A percentile compares a stretch with the other conserved stretches of the same genome.
Conservation (phyloP, 2,329 filamentous ascomycete genomes). For the Triangularia setosa region DNA sequence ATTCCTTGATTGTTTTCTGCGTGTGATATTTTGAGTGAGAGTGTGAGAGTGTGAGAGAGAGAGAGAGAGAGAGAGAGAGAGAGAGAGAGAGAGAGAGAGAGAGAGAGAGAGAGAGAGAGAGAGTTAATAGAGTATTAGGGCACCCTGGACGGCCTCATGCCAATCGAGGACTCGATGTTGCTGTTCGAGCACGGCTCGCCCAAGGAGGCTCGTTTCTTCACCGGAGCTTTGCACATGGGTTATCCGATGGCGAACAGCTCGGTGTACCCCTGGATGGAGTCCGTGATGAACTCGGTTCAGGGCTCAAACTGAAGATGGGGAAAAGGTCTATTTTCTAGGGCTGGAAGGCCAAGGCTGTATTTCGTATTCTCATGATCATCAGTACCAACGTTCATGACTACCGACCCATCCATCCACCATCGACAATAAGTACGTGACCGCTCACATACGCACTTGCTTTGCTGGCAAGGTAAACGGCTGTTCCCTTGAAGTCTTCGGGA, state of each 20-base stretch:
- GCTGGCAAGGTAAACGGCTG: constrained; percentile 72
- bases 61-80: too few relatives aligned
- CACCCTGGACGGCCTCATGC: constrained; percentile 60
- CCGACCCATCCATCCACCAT: constrained; percentile 91
- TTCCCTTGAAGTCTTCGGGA: constrained; percentile 85
- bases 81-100: too few relatives aligned
- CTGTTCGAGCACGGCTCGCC: constrained; percentile 61
- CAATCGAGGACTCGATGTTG: constrained; percentile 63
- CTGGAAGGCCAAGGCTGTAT: not conserved
- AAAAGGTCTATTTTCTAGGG: not conserved
- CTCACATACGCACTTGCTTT: constrained; percentile 75
- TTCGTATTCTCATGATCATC: not conserved
- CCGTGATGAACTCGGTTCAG: constrained; percentile 40
- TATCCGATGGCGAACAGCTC: constrained; percentile 57
- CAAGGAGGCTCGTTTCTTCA: constrained; percentile 63
- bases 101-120: too few relatives aligned
- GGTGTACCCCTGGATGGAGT: constrained; percentile 61
- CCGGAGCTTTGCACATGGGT: constrained; percentile 61
- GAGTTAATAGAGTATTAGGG: constrained; percentile 39
- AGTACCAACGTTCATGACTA: constrained; percentile 35
- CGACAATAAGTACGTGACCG: constrained; percentile 77
- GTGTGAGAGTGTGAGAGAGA: too few relatives aligned
- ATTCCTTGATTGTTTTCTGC: too few relatives aligned
- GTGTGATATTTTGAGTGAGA: too few relatives aligned
- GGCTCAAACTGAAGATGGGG: constrained; percentile 6